Base-by-base conservation (phyloP, 352 stramenopile species). In the Phytophthora hybrid region DNA sequence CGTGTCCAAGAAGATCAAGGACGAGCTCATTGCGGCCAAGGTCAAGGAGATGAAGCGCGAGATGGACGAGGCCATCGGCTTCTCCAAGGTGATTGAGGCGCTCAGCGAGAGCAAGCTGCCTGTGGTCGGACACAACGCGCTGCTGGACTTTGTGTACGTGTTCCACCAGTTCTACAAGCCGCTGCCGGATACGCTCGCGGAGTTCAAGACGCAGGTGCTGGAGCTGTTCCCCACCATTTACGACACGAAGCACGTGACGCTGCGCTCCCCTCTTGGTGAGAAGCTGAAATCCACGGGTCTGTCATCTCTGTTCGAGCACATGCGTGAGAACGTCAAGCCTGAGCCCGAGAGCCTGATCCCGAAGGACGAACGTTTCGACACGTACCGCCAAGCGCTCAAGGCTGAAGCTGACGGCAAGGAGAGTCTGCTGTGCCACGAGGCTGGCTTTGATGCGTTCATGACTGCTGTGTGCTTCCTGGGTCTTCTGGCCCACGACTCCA, bases 371-470 rank as follows among this genome's bases (percentile, higher is more conserved):
- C 78, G 81, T 49, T 92, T 93, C 52, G 83, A 90, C 58, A 83
- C 73, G 39, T 95, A 93, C 68, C 85, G 84, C 37, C 57, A 78
- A 10, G 88, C 85, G 18, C 76, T 94, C 3, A 79, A 90, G 64
- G 76, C 76, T 16, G 78, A 89, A 37, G 74, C 74, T 1, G 78
- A 88, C 59, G 76, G 73, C 5, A 78, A 87, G 2, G 77, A 83
- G 32, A 88, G 82, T n/a, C 53, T 85, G 59, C 68, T 94, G 26
- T 92, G 86, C 39, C 89, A 96, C 69, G 89, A 96, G 65, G 89
- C 89, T n/a, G 89, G 89, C 44, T 96, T 94, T 56, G 89, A 96
- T 46, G 88, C 89, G 18, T 93, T 94, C 74, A 95, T 96, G 88
- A 96, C 89, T 2, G 83, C 78, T 51, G 81, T 94, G 37, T 92